These are phyloP conservation scores for Teunomyces panamensis DNA, from an alignment of 805 yeast genomes.

Conservation along the genomic window DNA sequence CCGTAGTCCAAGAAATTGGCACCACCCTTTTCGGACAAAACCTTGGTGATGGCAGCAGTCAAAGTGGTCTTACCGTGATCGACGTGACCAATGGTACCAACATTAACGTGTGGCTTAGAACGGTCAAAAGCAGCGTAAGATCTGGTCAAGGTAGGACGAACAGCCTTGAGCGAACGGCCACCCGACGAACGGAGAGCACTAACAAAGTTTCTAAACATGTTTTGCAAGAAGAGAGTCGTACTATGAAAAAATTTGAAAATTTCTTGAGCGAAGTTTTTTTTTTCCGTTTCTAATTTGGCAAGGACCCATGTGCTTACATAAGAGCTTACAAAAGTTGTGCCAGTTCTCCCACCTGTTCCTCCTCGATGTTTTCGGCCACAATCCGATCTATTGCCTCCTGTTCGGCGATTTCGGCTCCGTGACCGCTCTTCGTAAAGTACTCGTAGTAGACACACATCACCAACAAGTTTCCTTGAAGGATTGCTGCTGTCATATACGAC, in stretches of 20 bases:
- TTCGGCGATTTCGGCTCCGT: conserved; percentile 24
- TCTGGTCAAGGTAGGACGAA: conserved; percentile 32
- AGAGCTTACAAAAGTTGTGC: conserved; percentile 1
- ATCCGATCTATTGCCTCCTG: conserved; percentile 29
- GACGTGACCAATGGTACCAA: conserved; percentile 98
- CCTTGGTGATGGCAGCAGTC: conserved; percentile 98
- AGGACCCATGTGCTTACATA: background rate
- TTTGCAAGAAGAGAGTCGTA: conserved; percentile 6
- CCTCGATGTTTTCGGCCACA: conserved; percentile 20
- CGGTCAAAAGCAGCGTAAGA: conserved; percentile 80
- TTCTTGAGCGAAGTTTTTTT: conserved; percentile 4
- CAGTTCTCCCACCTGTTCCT: background rate
- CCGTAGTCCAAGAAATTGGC: conserved; percentile 92
- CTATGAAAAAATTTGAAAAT: conserved; percentile 5
- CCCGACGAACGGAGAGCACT: conserved; percentile 27
- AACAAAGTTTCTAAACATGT: conserved; percentile 29
- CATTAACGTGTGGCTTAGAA: conserved; percentile 92
- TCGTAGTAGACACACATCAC: conserved; percentile 52
- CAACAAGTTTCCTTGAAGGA: conserved; percentile 60
- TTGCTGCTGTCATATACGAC: conserved; percentile 71
- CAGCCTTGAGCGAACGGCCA: conserved; percentile 17
- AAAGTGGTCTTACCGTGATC: conserved; percentile 98
- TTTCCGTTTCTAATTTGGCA: background rate
- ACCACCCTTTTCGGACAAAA: conserved; percentile 82
- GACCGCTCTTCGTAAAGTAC: conserved; percentile 23